phyloP scores from a whole-genome alignment of 345 rosid species.

The Populus tremula region DNA sequence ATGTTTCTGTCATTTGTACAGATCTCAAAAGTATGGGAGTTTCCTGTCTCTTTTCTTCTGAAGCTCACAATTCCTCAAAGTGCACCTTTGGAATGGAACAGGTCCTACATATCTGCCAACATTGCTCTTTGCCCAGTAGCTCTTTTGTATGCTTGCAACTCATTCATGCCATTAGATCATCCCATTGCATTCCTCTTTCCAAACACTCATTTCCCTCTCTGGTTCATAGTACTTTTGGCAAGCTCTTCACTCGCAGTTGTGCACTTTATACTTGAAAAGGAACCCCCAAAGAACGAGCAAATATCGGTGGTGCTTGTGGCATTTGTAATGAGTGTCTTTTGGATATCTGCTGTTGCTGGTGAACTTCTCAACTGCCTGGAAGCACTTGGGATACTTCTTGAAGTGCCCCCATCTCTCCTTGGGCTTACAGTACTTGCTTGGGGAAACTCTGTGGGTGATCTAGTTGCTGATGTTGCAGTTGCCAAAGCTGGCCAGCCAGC shows the following conservation, averaged over 20 bases:
- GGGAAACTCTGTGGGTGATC: constrained; percentile 98
- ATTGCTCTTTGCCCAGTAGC: constrained; percentile 76
- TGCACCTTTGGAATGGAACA: constrained; percentile 74
- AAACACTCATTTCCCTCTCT: constrained; percentile 69
- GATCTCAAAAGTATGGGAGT: constrained; percentile 73
- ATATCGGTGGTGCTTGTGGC: constrained; percentile 54
- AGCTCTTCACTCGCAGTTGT: constrained; percentile 70
- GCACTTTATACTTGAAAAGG: constrained; percentile 70
- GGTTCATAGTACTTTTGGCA: constrained; percentile 66
- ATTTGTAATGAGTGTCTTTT: constrained; percentile 87
- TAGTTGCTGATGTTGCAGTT: constrained; percentile 91
- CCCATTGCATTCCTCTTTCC: constrained; percentile 76
- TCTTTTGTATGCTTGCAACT: constrained; percentile 73
- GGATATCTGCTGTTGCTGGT: constrained; percentile 96
- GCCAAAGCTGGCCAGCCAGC: constrained; percentile 98
- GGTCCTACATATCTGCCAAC: constrained; percentile 72
- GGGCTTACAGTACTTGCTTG: constrained; percentile 95
- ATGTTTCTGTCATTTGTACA: constrained; percentile 30
- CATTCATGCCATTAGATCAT: constrained; percentile 74
- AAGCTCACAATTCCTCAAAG: constrained; percentile 80
- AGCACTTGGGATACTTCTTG: constrained; percentile 70
- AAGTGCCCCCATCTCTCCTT: constrained; percentile 76
- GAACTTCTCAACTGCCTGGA: constrained; percentile 86
- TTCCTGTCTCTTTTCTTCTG: constrained; percentile 62
- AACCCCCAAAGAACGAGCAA: constrained; percentile 85